Evolutionary conservation across 805 yeast genomes (phyloP).

Genomic region (Scheffersomyces amazonensis): DNA sequence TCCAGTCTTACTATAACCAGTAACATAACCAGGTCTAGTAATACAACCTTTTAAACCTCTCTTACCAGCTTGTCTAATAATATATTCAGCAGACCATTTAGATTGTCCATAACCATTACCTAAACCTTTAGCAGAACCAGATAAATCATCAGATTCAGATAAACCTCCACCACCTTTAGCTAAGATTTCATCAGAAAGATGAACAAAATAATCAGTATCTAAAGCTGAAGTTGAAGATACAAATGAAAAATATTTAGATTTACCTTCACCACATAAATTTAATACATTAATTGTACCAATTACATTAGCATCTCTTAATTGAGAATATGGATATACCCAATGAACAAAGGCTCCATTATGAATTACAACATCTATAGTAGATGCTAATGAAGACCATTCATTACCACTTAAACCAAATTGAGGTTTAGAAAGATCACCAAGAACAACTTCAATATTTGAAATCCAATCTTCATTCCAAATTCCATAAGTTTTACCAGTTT

Average conservation of each 20-base stretch:
- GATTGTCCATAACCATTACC: constrained; percentile 96
- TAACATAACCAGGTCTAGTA: constrained; percentile 93
- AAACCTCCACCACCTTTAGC: constrained; percentile 69
- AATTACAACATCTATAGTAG: constrained; percentile 72
- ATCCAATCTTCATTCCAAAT: constrained; percentile 66
- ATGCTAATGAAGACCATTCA: constrained; percentile 57
- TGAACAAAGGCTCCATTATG: constrained; percentile 99
- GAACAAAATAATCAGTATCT: constrained; percentile 79
- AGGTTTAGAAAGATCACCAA: constrained; percentile 77
- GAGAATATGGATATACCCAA: constrained; percentile 95
- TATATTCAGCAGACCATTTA: constrained; percentile 95
- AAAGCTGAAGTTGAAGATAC: constrained; percentile 94
- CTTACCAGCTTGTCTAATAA: constrained; percentile 83
- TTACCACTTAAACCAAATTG: constrained; percentile 64
- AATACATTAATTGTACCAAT: constrained; percentile 81
- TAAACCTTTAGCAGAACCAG: constrained; percentile 78
- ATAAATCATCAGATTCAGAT: constrained; percentile 76
- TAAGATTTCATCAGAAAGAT: constrained; percentile 67
- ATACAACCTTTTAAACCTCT: constrained; percentile 86
- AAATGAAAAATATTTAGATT: constrained; percentile 81
- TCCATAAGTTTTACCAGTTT: constrained; percentile 80
- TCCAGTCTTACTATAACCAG: constrained; percentile 83
- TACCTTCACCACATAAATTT: constrained; percentile 73
- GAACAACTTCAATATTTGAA: constrained; percentile 60
- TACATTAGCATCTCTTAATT: constrained; percentile 90